phyloP scores from a whole-genome alignment of 148 eudicot genomes.

The Vaccinium vitisidaea region DNA sequence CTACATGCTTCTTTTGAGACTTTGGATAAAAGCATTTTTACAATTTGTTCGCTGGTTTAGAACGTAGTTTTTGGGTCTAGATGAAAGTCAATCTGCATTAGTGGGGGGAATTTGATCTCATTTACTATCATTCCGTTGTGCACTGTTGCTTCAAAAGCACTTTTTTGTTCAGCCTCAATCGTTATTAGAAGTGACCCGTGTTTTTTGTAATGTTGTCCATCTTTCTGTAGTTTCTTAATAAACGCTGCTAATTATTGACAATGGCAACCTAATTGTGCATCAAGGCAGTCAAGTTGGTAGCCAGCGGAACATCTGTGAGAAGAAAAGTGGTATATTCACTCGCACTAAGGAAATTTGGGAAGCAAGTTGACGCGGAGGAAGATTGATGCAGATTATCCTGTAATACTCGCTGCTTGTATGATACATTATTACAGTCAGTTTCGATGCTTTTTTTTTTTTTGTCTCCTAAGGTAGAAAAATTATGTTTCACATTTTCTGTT shows the following conservation, averaged over 20 bases:
- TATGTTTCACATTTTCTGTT: not conserved
- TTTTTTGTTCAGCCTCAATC: not conserved
- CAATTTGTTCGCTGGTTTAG: not conserved
- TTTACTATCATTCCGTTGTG: not conserved
- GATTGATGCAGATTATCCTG: constrained; percentile 26
- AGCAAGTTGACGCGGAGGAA: constrained; percentile 41
- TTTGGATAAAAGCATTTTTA: not conserved
- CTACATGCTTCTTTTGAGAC: not conserved
- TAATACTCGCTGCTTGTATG: constrained; percentile 1
- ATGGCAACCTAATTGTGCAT: constrained; percentile 12
- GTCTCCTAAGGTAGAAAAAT: not conserved
- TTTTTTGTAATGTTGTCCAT: not conserved
- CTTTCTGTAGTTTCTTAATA: not conserved
- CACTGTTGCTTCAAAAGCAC: not conserved
- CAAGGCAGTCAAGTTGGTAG: constrained; percentile 95
- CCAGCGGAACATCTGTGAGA: constrained; percentile 68
- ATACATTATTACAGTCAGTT: not conserved
- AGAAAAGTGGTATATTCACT: constrained; percentile 78
- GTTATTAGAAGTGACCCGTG: not conserved
- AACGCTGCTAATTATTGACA: constrained; percentile 5
- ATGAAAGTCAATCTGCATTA: not conserved
- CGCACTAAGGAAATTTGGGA: constrained; percentile 75
- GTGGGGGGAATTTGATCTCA: not conserved
- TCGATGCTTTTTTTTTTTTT: not conserved
- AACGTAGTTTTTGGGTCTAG: not conserved